Evolutionary conservation across 345 rosid species (phyloP), one percentile per base, ranked within the genome.

Genomic region (Nephelium lappaceum): DNA sequence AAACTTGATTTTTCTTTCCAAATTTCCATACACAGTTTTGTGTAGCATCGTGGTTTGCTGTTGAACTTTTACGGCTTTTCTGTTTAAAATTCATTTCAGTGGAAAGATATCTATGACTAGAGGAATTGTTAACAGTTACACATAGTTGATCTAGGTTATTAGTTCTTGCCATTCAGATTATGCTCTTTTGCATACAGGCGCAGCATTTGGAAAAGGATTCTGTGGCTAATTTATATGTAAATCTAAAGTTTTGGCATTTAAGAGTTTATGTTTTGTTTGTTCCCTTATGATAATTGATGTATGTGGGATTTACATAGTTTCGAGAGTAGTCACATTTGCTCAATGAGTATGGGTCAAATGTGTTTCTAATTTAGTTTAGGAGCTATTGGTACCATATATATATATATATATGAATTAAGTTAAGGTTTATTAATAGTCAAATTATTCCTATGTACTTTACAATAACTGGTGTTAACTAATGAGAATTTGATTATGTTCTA

Each of bases 21-120:
- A 60, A 60, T 58, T 41, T 73, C 5, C 36, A 24, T 42, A 39
- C 7, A 58, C n/a, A 41, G 51, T 60, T 60, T 60, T 23, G 1
- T 31, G 43, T 18, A 6, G 61, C 9, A 24, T 4, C 25, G 39
- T 70, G 23, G 19, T 70, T 53, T 49, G 42, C 25, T 14, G 12
- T 70, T 25, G 12, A 49, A 27, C 38, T 49, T 23, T 10, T 47
- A 1, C 15, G 10, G 5, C 10, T 10, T 53, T 71, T 72, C 41
- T 72, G 39, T 72, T 55, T 53, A 57, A 55, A 9, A 41, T 72
- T 23, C 25, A 60, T 23, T 68, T 70, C 18, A 72, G 45, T 8
- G 8, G 25, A 19, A 19, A 72, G 21, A 10, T 4, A 9, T 72
- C 18, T 25, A 11, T 39, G 21, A 58, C 25, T 27, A 18, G 25